Conservation (phyloP, 352 stramenopile species). For the Globisporangium carolinianum region DNA sequence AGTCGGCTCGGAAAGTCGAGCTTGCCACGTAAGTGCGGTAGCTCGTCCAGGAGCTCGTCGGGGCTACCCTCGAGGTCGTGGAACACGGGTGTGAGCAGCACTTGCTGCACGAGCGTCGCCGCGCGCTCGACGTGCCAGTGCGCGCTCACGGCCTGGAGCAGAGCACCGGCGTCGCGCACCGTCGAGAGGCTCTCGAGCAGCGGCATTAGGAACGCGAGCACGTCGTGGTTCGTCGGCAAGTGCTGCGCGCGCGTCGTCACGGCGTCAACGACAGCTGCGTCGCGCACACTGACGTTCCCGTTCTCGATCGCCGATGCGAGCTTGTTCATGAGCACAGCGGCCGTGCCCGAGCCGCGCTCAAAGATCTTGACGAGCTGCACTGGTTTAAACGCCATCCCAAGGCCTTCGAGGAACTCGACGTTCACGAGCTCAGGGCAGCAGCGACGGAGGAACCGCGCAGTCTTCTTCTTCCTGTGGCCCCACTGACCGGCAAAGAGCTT, state of each 20-base stretch:
- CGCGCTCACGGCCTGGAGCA: slow-evolving; percentile 53
- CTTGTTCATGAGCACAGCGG: slow-evolving; percentile 65
- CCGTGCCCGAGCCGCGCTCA: slow-evolving; percentile 50
- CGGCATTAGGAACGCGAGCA: slow-evolving; percentile 57
- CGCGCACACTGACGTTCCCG: slow-evolving; percentile 44
- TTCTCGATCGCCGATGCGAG: slow-evolving; percentile 66
- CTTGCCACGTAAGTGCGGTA: slow-evolving; percentile 45
- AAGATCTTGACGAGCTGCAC: slow-evolving; percentile 68
- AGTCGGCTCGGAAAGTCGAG: slow-evolving; percentile 79
- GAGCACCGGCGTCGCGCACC: slow-evolving; percentile 51
- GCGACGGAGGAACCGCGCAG: slow-evolving; percentile 45
- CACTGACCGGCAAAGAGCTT: slow-evolving; percentile 69
- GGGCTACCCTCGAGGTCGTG: slow-evolving; percentile 81
- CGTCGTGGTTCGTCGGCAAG: slow-evolving; percentile 44
- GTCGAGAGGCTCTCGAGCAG: slow-evolving; percentile 71
- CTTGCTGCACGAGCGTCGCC: slow-evolving; percentile 53
- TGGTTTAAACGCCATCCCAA: slow-evolving; percentile 44
- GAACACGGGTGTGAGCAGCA: slow-evolving; percentile 68
- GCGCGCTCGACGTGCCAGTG: slow-evolving; percentile 65
- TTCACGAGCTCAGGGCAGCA: slow-evolving; percentile 77
- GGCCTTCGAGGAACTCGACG: slow-evolving; percentile 80
- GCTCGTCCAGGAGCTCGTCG: slow-evolving; percentile 56
- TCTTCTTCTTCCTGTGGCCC: slow-evolving; percentile 44
- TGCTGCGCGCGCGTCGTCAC: slow-evolving; percentile 22
- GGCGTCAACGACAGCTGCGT: slow-evolving; percentile 27